phyloP scores from a whole-genome alignment of 2,329 filamentous ascomycete species.

The Trichoderma atrobrunneum region DNA sequence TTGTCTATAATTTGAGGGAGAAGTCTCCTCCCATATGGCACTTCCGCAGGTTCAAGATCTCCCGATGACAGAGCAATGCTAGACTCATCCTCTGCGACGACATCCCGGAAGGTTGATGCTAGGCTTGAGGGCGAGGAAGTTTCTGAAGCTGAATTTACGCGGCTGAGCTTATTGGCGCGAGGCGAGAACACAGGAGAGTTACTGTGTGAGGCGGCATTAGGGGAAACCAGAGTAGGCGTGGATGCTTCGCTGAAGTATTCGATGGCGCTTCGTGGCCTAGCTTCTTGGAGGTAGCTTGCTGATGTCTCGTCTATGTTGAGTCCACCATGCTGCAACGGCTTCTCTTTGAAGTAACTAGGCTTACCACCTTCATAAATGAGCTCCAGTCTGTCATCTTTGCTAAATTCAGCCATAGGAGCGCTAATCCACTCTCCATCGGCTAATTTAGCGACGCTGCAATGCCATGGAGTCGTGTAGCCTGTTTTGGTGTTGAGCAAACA shows the following conservation, averaged over 20 bases:
- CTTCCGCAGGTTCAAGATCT: background rate
- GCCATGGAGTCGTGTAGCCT: conserved; percentile 34
- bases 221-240: background rate
- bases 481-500: conserved; percentile 31
- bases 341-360: conserved; percentile 22
- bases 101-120: background rate
- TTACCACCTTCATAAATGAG: conserved; percentile 26
- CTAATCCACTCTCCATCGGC: conserved; percentile 25
- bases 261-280: background rate
- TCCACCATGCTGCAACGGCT: background rate
- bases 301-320: background rate
- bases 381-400: conserved; percentile 24
- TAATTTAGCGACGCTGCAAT: conserved; percentile 27
- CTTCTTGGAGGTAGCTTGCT: background rate
- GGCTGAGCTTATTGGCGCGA: too few relatives aligned
- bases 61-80: background rate
- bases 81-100: background rate
- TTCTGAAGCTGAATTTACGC: background rate
- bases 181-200: background rate
- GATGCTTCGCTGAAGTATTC: conserved; percentile 2
- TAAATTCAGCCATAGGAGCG: conserved; percentile 28
- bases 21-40: background rate
- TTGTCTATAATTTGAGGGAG: background rate
- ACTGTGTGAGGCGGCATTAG: conserved; percentile 18
- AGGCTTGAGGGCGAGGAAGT: background rate